A percentile compares a stretch with the other conserved stretches of the same genome.
These are phyloP conservation scores for Colletotrichum sp. DNA, from an alignment of 2,329 filamentous ascomycete genomes.

Conservation along the genomic window DNA sequence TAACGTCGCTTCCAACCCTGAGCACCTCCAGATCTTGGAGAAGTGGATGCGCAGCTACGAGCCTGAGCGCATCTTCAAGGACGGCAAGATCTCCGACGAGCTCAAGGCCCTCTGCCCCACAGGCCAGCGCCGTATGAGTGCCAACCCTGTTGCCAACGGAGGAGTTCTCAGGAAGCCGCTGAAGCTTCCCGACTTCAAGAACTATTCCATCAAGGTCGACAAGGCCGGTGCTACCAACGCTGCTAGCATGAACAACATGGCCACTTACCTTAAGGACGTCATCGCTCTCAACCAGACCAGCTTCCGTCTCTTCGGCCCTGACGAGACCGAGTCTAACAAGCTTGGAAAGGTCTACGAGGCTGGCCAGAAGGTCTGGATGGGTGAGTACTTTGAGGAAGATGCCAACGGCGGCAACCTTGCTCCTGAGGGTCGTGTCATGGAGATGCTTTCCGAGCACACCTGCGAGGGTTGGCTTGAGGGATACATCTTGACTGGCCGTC, in stretches of 20 bases:
- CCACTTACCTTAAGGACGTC: slow-evolving; percentile 70
- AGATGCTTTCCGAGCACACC: slow-evolving; percentile 84
- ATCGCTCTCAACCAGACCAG: slow-evolving; percentile 67
- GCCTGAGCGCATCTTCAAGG: slow-evolving; percentile 72
- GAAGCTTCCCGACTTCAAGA: slow-evolving; percentile 71
- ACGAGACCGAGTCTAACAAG: slow-evolving; percentile 85
- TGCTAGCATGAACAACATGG: slow-evolving; percentile 74
- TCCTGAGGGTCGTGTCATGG: slow-evolving; percentile 75
- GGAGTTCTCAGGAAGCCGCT: slow-evolving; percentile 71
- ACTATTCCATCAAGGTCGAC: slow-evolving; percentile 69
- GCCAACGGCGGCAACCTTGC: slow-evolving; percentile 75
- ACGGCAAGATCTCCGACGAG: slow-evolving; percentile 67
- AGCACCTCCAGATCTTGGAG: slow-evolving; percentile 72
- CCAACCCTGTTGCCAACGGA: slow-evolving; percentile 78
- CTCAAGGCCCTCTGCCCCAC: slow-evolving; percentile 69
- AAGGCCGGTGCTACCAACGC: slow-evolving; percentile 61
- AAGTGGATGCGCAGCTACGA: slow-evolving; percentile 80
- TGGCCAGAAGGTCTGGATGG: slow-evolving; percentile 82
- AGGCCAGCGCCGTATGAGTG: slow-evolving; percentile 75
- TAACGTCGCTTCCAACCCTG: slow-evolving; percentile 68
- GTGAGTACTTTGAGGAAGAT: slow-evolving; percentile 79
- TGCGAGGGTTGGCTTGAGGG: slow-evolving; percentile 83
- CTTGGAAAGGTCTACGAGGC: slow-evolving; percentile 73
- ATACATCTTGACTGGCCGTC: slow-evolving; percentile 76
- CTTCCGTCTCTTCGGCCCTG: slow-evolving; percentile 80